Percentiles rank a stretch among this genome's conserved stretches.
Conservation (phyloP, 2,329 filamentous ascomycete genomes). For the Pseudogymnoascus sp. region DNA sequence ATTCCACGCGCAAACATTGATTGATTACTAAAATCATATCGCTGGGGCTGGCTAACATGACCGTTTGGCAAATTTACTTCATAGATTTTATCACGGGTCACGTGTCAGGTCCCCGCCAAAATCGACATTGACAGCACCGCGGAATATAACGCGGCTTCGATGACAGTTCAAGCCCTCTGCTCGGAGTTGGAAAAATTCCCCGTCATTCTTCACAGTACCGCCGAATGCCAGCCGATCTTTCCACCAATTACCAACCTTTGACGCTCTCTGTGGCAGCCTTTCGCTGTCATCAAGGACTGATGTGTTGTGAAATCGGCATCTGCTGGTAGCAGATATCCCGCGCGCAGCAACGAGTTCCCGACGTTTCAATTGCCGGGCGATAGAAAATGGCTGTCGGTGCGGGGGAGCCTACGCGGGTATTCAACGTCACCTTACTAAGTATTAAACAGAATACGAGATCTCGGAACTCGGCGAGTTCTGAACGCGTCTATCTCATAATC, state of each 20-base stretch:
- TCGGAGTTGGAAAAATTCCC: neutral
- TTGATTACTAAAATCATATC: neutral
- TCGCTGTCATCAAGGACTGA: neutral
- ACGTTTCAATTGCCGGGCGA: neutral
- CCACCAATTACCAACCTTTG: neutral
- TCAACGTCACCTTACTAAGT: neutral
- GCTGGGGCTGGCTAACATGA: neutral
- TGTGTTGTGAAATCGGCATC: neutral
- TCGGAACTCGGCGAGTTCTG: neutral
- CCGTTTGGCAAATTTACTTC: neutral
- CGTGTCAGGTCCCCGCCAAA: neutral
- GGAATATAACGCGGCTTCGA: neutral
- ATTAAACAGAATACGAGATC: neutral
- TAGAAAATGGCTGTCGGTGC: neutral
- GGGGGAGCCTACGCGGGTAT: neutral
- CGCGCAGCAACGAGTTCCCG: neutral
- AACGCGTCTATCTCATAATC: neutral
- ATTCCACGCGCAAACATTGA: neutral
- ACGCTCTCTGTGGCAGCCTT: neutral
- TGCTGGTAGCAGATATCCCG: neutral
- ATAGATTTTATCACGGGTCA: neutral
- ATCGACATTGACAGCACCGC: neutral
- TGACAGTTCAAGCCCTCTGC: neutral
- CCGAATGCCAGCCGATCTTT: neutral
- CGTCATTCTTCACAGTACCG: neutral